A percentile compares a stretch with the other conserved stretches of the same genome.
Conservation (phyloP, 805 yeast genomes). For the Zygosaccharomyces bisporus region DNA sequence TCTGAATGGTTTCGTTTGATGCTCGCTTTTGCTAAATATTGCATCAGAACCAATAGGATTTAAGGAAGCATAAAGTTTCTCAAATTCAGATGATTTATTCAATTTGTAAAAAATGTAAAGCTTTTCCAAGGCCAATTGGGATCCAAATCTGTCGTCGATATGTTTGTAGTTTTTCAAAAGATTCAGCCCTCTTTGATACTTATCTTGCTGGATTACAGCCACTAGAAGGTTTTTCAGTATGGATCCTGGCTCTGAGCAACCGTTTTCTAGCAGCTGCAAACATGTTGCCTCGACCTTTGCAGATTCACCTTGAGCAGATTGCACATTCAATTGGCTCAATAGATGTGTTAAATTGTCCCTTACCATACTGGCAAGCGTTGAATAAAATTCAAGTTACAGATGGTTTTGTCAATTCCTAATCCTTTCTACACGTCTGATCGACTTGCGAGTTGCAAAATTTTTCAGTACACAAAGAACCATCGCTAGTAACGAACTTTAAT, state of each 20-base stretch:
- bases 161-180: constrained; percentile 40
- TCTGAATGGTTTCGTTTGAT: constrained; percentile 23
- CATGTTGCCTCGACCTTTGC: constrained; percentile 29
- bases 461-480: constrained; percentile 6
- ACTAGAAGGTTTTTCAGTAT: constrained; percentile 47
- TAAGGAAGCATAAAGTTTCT: constrained; percentile 23
- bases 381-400: too few relatives aligned
- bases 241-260: constrained; percentile 21
- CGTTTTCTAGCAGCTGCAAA: constrained; percentile 21
- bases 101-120: constrained; percentile 63
- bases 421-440: not conserved
- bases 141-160: constrained; percentile 36
- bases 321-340: constrained; percentile 30
- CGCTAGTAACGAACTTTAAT: constrained; percentile 7
- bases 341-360: constrained; percentile 25
- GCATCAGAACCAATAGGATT: constrained; percentile 13
- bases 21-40: constrained; percentile 9
- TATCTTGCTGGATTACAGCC: constrained; percentile 62
- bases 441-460: constrained; percentile 6
- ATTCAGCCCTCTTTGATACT: constrained; percentile 50
- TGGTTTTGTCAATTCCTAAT: too few relatives aligned
- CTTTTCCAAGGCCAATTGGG: constrained; percentile 46
- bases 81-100: constrained; percentile 35
- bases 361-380: constrained; percentile 18
- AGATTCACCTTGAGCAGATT: constrained; percentile 30